Evolutionary conservation across 768 basidiomycete species (phyloP), one percentile per base, ranked within the genome.

Genomic region (Gloeophyllum trabeum): DNA sequence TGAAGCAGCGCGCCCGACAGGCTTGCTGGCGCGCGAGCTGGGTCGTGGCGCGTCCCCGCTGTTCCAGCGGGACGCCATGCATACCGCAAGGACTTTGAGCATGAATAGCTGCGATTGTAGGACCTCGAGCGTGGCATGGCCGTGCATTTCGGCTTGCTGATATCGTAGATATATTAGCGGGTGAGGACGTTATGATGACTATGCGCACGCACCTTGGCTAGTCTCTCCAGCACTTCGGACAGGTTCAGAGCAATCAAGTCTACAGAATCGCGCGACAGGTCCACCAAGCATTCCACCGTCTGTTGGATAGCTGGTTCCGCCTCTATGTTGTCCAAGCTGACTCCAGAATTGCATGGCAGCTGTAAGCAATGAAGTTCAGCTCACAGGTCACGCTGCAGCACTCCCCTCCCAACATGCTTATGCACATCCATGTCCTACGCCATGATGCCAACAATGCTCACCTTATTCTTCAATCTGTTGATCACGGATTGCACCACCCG

Each of bases 101-200:
- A 93, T 62, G 51, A 87, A 88, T 2, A 93, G 67, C 56, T 92
- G 86, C 0, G 90, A 92, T 54, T 93, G 89, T 3, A 91, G 70
- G 34, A 81, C 73, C 43, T 89, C 82, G 14, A 86, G 66, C 2
- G 79, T 65, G 43, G 73, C 62, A 42, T 66, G 63, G 2, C 74
- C 76, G 20, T 67, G 61, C 12, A 60, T 47, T 51, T 77, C 74
- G 46, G 66, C 63, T 65, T 78, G 80, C 70, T 81, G 50, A 45
- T n/a, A n/a, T n/a, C n/a, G n/a, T n/a, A n/a, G n/a, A n/a, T n/a
- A 7, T n/a, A 19, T 0, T 40, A 50, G 28, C 16, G n/a, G n/a
- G n/a, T n/a, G n/a, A n/a, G 32, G 22, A 22, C 41, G 55, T 51
- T 24, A 22, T 21, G 5, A 25, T 23, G 14, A 19, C 12, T 20